Percentiles rank a stretch among this genome's conserved stretches.
phyloP scores from a whole-genome alignment of 179 eudicot genomes.

The Beta lomatogona region DNA sequence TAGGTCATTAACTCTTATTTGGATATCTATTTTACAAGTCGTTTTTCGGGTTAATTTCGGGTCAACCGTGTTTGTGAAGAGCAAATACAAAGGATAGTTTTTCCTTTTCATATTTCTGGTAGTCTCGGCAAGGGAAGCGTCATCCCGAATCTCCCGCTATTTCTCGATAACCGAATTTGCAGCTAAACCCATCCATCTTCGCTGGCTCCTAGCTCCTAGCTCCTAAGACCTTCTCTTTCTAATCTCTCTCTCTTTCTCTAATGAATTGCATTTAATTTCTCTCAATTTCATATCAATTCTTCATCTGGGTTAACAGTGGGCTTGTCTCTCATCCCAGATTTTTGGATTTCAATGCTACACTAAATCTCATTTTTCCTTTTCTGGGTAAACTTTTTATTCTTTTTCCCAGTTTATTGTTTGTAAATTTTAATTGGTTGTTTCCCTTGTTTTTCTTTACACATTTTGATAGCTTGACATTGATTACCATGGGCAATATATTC shows the following conservation, averaged over 20 bases:
- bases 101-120: no score
- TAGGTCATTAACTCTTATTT: no score
- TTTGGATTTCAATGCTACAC: slow-evolving; percentile 24
- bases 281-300: not conserved
- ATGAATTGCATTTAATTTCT: slow-evolving; percentile 3
- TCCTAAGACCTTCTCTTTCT: not conserved
- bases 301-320: not conserved
- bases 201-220: slow-evolving; percentile 10
- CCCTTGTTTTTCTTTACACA: not conserved
- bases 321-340: slow-evolving; percentile 30
- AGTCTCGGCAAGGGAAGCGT: not conserved
- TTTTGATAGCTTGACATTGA: not conserved
- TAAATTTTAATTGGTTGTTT: not conserved
- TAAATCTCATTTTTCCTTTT: slow-evolving; percentile 19
- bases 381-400: slow-evolving; percentile 16
- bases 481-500: not conserved
- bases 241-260: not conserved
- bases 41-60: no score
- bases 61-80: no score
- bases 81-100: no score
- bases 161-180: slow-evolving; percentile 37
- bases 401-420: not conserved
- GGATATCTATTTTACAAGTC: no score
- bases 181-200: slow-evolving; percentile 35
- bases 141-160: slow-evolving; percentile 37